Percentiles rank a stretch among this genome's conserved stretches.
Conservation (phyloP, 495 filamentous ascomycete species). For the Cudoniella acicularis region DNA sequence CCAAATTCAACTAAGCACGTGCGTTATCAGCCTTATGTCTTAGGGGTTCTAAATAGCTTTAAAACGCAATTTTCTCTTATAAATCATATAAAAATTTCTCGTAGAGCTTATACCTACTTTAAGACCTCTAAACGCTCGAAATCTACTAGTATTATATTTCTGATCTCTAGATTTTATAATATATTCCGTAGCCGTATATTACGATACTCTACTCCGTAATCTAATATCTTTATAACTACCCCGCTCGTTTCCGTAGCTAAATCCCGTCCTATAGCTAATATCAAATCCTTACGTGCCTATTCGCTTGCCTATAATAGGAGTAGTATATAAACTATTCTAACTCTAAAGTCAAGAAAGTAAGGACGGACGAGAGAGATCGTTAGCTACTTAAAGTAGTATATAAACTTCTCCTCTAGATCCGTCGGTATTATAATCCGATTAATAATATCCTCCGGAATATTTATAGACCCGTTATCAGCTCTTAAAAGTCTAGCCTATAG, state of each 20-base stretch:
- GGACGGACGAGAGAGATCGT: conserved; percentile 35
- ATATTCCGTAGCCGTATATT: conserved; percentile 26
- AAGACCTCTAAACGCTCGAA: conserved; percentile 24
- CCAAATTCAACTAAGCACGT: too few relatives aligned
- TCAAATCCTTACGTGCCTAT: conserved; percentile 18
- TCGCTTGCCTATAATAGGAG: conserved; percentile 44
- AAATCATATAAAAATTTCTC: too few relatives aligned
- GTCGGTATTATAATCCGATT: too few relatives aligned
- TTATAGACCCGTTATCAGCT: too few relatives aligned
- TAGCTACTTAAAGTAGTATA: too few relatives aligned
- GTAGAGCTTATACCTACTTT: conserved; percentile 5
- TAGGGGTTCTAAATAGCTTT: too few relatives aligned
- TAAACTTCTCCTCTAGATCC: too few relatives aligned
- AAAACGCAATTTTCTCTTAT: too few relatives aligned
- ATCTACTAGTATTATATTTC: conserved; percentile 20
- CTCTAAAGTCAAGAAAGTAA: conserved; percentile 28
- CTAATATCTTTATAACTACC: conserved; percentile 9
- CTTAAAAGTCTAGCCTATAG: too few relatives aligned
- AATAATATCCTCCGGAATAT: too few relatives aligned
- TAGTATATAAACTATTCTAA: conserved; percentile 41
- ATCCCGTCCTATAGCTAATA: conserved; percentile 13
- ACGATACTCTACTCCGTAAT: conserved; percentile 18
- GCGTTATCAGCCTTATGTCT: too few relatives aligned
- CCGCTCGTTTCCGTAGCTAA: conserved; percentile 13
- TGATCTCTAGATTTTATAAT: conserved; percentile 22